Evolutionary conservation across 345 rosid species (phyloP).

Genomic region (Brassica juncea): DNA sequence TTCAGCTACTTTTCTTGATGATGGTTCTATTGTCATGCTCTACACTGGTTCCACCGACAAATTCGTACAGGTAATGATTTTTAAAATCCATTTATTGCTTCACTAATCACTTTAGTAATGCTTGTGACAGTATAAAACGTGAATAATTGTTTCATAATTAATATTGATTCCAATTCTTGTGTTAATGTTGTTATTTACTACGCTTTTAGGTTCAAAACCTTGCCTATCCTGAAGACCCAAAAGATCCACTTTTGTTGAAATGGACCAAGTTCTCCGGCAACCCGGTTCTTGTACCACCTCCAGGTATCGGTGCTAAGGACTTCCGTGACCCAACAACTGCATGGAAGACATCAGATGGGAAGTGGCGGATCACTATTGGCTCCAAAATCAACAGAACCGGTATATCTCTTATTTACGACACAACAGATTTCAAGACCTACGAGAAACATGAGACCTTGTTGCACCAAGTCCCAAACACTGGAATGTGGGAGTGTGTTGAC

Average conservation of each 20-base stretch:
- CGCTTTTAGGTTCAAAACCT: slow-evolving; percentile 66
- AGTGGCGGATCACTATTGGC: slow-evolving; percentile 80
- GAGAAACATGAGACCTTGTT: slow-evolving; percentile 39
- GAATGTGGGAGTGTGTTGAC: slow-evolving; percentile 78
- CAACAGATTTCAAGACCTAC: slow-evolving; percentile 64
- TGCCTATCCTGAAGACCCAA: slow-evolving; percentile 74
- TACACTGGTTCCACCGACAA: slow-evolving; percentile 83
- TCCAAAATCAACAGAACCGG: slow-evolving; percentile 74
- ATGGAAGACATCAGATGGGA: slow-evolving; percentile 77
- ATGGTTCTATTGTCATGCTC: slow-evolving; percentile 74
- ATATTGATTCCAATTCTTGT: background rate
- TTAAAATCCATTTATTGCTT: background rate
- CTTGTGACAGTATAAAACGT: background rate
- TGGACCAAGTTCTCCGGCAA: slow-evolving; percentile 75
- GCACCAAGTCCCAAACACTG: slow-evolving; percentile 71
- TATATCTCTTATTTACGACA: slow-evolving; percentile 69
- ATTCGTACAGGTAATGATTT: slow-evolving; percentile 48
- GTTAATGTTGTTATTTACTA: background rate
- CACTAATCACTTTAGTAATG: background rate
- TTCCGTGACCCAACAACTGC: slow-evolving; percentile 98
- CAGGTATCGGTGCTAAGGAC: slow-evolving; percentile 58
- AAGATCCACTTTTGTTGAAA: slow-evolving; percentile 68
- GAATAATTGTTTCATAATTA: background rate
- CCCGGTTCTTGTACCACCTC: slow-evolving; percentile 78
- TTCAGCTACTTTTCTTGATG: slow-evolving; percentile 81